phyloP scores from a whole-genome alignment of 371 early-diverging fungal species.

The Batrachochytrium dendrobatidis region DNA sequence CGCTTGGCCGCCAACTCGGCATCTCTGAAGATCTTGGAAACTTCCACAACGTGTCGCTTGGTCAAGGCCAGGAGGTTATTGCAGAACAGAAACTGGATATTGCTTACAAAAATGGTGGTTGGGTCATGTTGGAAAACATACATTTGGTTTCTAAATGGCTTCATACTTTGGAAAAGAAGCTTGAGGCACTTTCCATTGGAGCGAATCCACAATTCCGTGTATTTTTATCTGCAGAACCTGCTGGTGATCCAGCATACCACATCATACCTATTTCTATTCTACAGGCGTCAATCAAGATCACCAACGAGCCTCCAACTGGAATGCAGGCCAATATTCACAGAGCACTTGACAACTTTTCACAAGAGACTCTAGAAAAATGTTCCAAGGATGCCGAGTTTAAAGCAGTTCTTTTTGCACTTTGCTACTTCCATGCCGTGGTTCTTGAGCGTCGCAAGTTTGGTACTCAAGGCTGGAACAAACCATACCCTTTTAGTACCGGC shows the following conservation, averaged over 20 bases:
- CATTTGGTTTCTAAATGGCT: slow-evolving; percentile 59
- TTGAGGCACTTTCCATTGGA: slow-evolving; percentile 43
- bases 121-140: slow-evolving; percentile 64
- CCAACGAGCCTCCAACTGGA: slow-evolving; percentile 60
- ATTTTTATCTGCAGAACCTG: slow-evolving; percentile 54
- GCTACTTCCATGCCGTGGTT: slow-evolving; percentile 60
- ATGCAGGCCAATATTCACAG: slow-evolving; percentile 60
- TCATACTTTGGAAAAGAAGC: slow-evolving; percentile 52
- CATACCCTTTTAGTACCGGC: slow-evolving; percentile 56
- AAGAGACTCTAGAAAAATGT: slow-evolving; percentile 53
- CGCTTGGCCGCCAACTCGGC: slow-evolving; percentile 39
- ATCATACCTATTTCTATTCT: slow-evolving; percentile 56
- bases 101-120: slow-evolving; percentile 52
- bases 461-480: slow-evolving; percentile 57
- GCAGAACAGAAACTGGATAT: slow-evolving; percentile 55
- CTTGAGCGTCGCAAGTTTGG: slow-evolving; percentile 59
- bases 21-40: slow-evolving; percentile 49
- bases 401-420: slow-evolving; percentile 48
- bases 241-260: slow-evolving; percentile 51
- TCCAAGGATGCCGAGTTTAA: slow-evolving; percentile 57
- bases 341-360: slow-evolving; percentile 57
- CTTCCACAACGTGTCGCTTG: slow-evolving; percentile 58
- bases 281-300: slow-evolving; percentile 57
- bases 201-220: slow-evolving; percentile 49
- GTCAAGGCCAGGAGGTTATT: slow-evolving; percentile 59